phyloP scores from a whole-genome alignment of 1,284 basidiomycete genomes.

The Anthracocystis panici-leucophaei region DNA sequence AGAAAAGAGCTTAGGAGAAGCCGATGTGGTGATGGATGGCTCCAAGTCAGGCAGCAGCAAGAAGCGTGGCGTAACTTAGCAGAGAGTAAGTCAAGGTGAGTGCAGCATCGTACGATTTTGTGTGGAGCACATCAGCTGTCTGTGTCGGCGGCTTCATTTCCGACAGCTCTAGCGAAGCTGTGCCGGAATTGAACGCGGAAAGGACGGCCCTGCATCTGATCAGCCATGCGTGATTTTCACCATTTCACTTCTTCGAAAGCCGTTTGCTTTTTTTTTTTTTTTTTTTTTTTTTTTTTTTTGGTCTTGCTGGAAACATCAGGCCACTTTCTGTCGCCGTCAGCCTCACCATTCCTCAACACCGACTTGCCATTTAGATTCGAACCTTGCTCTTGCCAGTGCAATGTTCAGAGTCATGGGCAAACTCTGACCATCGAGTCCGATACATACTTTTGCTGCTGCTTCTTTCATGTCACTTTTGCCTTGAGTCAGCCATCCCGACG shows the following conservation, averaged over 20 bases:
- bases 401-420: too few species aligned
- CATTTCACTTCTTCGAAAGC: conserved; percentile 1
- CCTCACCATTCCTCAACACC: background rate
- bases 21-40: conserved; percentile 3
- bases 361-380: background rate
- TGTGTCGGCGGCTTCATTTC: conserved; percentile 1
- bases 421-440: too few species aligned
- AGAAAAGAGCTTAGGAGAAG: background rate
- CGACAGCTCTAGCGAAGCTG: conserved; percentile 3
- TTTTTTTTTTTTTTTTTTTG: too few species aligned
- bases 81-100: background rate
- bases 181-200: background rate
- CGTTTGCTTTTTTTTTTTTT: background rate
- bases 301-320: conserved; percentile 13
- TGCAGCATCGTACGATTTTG: conserved; percentile 40
- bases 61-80: conserved; percentile 3
- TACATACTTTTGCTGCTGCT: too few species aligned
- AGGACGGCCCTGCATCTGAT: conserved; percentile 6
- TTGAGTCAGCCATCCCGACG: too few species aligned
- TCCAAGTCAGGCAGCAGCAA: background rate
- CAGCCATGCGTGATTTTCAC: conserved; percentile 5
- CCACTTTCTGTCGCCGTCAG: conserved; percentile 10
- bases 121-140: conserved; percentile 8
- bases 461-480: too few species aligned
- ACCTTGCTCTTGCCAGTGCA: background rate